These are phyloP conservation scores for Rhizopogon vinicolor DNA, from an alignment of 768 basidiomycete genomes.

Conservation along the genomic window DNA sequence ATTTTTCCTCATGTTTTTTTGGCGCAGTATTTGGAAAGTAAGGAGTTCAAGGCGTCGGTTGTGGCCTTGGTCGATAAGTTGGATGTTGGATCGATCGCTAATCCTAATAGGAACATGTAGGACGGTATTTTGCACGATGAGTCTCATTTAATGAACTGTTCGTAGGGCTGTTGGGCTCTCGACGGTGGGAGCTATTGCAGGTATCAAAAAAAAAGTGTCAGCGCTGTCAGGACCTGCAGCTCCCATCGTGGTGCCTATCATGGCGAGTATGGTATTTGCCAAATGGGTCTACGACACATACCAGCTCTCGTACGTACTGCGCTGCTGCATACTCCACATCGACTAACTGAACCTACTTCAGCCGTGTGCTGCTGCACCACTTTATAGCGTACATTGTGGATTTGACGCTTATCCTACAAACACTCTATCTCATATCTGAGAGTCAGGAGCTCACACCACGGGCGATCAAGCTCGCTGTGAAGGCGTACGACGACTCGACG, in stretches of 20 bases:
- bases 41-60: too few relatives aligned
- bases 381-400: constrained; percentile 22
- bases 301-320: background rate
- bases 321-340: background rate
- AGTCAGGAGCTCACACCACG: background rate
- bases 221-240: background rate
- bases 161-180: background rate
- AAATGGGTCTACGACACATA: background rate
- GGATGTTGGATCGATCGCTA: too few relatives aligned
- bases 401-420: constrained; percentile 18
- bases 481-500: background rate
- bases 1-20: too few relatives aligned
- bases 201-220: background rate
- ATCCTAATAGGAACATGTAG: background rate
- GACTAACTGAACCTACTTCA: constrained; percentile 1
- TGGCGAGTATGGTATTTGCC: background rate
- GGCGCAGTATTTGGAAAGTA: too few relatives aligned
- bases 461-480: background rate
- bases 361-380: background rate
- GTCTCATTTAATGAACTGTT: background rate
- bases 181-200: background rate
- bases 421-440: constrained; percentile 8
- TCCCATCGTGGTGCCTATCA: background rate
- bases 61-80: too few relatives aligned
- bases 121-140: too few relatives aligned